Percentiles rank a stretch among this genome's conserved stretches.
Evolutionary conservation across 441 rosid species (phyloP).

Genomic region (Theobroma grandiflorum): DNA sequence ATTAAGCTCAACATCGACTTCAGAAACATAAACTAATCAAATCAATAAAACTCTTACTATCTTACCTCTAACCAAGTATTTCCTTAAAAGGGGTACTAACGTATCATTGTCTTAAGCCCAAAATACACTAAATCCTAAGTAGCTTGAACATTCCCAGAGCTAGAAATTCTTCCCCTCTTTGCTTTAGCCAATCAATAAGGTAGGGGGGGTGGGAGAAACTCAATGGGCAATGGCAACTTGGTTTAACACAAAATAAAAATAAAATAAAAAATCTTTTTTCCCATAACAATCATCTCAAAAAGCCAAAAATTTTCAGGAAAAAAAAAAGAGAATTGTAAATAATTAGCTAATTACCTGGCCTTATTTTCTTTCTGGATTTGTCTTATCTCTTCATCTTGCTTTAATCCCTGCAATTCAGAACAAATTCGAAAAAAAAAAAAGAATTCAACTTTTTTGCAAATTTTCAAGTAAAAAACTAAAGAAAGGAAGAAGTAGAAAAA

Average conservation of each 20-base stretch:
- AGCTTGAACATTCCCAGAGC: not conserved
- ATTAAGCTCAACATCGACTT: not conserved
- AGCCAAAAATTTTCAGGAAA: not conserved
- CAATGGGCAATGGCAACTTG: not conserved
- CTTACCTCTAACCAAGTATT: not conserved
- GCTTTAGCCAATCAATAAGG: not conserved
- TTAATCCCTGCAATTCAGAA: conserved; percentile 55
- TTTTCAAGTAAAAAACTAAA: not conserved
- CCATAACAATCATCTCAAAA: not conserved
- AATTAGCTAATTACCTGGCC: conserved; percentile 52
- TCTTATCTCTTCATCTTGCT: conserved; percentile 64
- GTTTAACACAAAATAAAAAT: not conserved
- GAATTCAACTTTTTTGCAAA: not conserved
- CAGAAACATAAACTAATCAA: not conserved
- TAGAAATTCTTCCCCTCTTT: not conserved
- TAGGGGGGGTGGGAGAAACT: not conserved
- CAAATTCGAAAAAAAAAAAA: conserved; percentile 4
- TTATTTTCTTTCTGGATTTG: conserved; percentile 67
- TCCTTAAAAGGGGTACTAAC: not conserved
- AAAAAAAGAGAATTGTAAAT: not conserved
- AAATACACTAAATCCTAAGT: not conserved
- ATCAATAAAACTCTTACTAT: not conserved
- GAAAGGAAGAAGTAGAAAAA: not conserved
- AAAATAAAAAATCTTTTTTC: not conserved
- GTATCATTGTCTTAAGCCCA: not conserved